Evolutionary conservation across 2,329 filamentous ascomycete species (phyloP).

Genomic region (Aspergillus sergii): DNA sequence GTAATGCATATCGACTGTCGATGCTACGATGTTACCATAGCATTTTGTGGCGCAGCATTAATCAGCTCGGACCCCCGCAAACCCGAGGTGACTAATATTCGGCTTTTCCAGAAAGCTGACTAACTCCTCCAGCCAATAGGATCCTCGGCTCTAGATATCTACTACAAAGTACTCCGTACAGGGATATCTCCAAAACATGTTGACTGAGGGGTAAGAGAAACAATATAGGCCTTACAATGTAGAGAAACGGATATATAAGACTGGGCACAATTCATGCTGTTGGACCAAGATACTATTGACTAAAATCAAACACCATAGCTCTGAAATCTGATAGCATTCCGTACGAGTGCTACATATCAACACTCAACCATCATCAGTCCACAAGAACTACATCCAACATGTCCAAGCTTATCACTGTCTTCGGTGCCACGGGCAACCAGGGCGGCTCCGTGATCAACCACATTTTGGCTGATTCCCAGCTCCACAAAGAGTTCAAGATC

Average conservation of each 20-base stretch:
- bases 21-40: neutral
- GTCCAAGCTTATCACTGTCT: slow-evolving; percentile 1
- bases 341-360: neutral
- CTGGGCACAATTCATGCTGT: neutral
- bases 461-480: neutral
- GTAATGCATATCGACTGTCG: neutral
- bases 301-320: neutral
- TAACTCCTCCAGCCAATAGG: neutral
- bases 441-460: neutral
- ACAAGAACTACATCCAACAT: neutral
- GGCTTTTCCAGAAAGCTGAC: neutral
- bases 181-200: neutral
- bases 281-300: neutral
- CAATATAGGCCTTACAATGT: neutral
- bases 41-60: slow-evolving; percentile 2
- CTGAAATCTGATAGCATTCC: neutral
- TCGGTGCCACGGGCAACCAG: neutral
- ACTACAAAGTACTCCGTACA: too few species aligned
- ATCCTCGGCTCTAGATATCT: neutral
- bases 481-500: slow-evolving; percentile 49
- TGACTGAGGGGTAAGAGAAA: neutral
- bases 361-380: neutral
- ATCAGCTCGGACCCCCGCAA: slow-evolving; percentile 2
- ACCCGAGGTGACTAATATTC: neutral
- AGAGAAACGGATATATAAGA: neutral